phyloP scores from a whole-genome alignment of 192 early-diverging fungal species.

The Entomortierella lignicola region DNA sequence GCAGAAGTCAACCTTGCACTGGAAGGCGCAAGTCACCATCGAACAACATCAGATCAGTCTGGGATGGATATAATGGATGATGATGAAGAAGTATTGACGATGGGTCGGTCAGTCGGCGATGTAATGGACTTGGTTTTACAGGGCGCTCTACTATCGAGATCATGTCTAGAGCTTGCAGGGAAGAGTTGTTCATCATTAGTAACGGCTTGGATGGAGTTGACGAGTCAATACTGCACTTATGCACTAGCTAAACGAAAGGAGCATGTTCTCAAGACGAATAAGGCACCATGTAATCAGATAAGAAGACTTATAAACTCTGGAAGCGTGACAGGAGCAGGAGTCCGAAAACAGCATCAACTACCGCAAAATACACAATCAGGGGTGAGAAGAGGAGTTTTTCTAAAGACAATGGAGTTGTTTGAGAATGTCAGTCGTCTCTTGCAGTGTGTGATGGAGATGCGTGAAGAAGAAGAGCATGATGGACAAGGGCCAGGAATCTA shows the following conservation, averaged over 20 bases:
- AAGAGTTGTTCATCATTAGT: constrained; percentile 33
- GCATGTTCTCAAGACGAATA: constrained; percentile 3
- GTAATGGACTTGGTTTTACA: constrained; percentile 48
- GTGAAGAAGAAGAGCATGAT: constrained; percentile 29
- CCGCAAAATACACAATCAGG: constrained; percentile 5
- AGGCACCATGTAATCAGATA: background rate
- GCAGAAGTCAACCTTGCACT: constrained; percentile 34
- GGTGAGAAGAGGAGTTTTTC: constrained; percentile 11
- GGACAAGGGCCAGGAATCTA: background rate
- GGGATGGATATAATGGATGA: constrained; percentile 35
- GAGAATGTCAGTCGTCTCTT: constrained; percentile 28
- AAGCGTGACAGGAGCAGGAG: background rate
- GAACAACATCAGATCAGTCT: background rate
- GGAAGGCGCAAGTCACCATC: constrained; percentile 7
- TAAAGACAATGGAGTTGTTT: constrained; percentile 49
- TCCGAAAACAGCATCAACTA: background rate
- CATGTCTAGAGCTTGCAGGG: constrained; percentile 35
- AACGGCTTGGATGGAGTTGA: constrained; percentile 42
- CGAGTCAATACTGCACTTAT: constrained; percentile 30
- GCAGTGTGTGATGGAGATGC: constrained; percentile 50
- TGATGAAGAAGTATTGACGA: background rate
- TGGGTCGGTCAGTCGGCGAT: constrained; percentile 10
- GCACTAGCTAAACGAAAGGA: constrained; percentile 30
- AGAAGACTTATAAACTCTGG: background rate
- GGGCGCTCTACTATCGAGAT: constrained; percentile 34